Evolutionary conservation across 2,329 filamentous ascomycete species (phyloP).

Genomic region (Chaetomiaceae sp.): DNA sequence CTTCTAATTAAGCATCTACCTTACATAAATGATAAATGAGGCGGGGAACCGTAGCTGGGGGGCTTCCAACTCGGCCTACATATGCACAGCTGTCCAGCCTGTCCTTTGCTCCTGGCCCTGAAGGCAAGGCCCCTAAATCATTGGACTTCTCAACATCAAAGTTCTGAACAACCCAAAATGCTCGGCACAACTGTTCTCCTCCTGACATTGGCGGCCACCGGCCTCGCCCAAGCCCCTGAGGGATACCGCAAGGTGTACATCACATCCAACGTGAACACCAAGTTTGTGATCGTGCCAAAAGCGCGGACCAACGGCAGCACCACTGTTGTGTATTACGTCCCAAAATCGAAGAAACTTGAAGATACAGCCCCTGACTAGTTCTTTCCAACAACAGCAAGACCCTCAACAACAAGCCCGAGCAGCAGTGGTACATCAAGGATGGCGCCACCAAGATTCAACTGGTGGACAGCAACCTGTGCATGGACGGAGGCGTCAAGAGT

Average conservation of each 20-base stretch:
- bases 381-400: constrained; percentile 29
- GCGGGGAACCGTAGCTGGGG: neutral
- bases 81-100: neutral
- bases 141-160: neutral
- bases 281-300: constrained; percentile 39
- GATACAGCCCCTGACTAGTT: neutral
- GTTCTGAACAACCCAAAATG: constrained; percentile 24
- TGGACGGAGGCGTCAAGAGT: constrained; percentile 37
- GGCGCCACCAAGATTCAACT: constrained; percentile 36
- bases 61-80: neutral
- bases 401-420: constrained; percentile 32
- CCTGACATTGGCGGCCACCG: constrained; percentile 33
- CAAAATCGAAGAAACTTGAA: too few species aligned
- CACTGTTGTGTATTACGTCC: constrained; percentile 38
- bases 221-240: constrained; percentile 34
- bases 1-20: constrained; percentile 29
- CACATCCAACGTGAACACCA: constrained; percentile 37
- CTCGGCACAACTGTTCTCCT: constrained; percentile 28
- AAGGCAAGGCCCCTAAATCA: neutral
- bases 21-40: constrained; percentile 21
- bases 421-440: constrained; percentile 39
- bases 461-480: constrained; percentile 35
- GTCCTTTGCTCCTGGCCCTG: neutral
- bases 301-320: constrained; percentile 31
- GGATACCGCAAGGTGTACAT: constrained; percentile 38